Conservation (phyloP, 345 rosid species). For the Salix viminalis region DNA sequence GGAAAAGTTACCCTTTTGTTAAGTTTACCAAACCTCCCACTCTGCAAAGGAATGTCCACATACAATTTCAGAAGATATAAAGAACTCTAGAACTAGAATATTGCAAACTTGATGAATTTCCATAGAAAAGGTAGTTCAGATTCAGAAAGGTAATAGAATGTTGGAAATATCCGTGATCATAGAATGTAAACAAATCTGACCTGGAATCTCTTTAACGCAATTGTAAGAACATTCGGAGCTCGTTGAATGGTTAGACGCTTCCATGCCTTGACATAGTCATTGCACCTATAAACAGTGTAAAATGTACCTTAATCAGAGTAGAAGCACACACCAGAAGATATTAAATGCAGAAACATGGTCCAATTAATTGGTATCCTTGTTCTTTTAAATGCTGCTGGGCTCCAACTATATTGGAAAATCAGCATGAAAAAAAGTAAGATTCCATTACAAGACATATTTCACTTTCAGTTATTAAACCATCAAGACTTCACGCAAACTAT, state of each 20-base stretch:
- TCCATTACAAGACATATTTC: background rate
- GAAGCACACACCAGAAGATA: background rate
- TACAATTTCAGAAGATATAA: background rate
- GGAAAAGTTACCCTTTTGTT: conserved; percentile 89
- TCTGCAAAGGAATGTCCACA: conserved; percentile 45
- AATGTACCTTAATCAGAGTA: background rate
- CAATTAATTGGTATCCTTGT: background rate
- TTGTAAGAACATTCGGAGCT: conserved; percentile 87
- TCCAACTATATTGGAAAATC: background rate
- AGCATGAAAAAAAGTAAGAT: background rate
- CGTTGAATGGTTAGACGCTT: conserved; percentile 69
- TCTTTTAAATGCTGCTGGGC: background rate
- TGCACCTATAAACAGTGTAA: conserved; percentile 48
- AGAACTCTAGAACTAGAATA: background rate
- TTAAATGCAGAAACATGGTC: background rate
- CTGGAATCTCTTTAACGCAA: conserved; percentile 93
- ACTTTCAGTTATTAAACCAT: background rate
- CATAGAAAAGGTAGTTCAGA: conserved; percentile 3
- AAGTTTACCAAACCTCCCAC: conserved; percentile 96
- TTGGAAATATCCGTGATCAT: background rate
- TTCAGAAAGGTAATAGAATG: background rate
- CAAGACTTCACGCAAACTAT: background rate
- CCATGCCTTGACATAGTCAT: conserved; percentile 91
- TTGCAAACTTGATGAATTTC: background rate
- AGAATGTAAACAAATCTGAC: conserved; percentile 26